Conservation (phyloP, 208 protist species). For the Leishmania gerbilli region DNA sequence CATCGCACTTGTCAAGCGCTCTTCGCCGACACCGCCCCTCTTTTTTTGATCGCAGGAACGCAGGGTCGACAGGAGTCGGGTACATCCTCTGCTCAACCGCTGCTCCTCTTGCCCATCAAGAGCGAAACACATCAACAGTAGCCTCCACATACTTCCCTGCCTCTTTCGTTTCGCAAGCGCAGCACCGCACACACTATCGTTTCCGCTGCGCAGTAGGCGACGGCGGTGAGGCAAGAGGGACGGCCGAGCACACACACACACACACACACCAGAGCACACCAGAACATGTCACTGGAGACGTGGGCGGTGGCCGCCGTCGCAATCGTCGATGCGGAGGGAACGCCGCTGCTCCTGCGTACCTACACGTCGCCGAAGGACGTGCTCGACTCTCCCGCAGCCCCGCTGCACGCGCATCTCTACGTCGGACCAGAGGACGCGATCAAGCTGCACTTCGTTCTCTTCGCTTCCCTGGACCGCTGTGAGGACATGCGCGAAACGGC, state of each 20-base stretch:
- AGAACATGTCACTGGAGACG: conserved; percentile 33
- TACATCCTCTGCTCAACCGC: neutral
- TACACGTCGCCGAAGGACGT: conserved; percentile 65
- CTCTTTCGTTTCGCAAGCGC: neutral
- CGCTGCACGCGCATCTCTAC: conserved; percentile 70
- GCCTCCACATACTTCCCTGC: neutral
- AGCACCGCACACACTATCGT: neutral
- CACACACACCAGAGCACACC: neutral
- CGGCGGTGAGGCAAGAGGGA: neutral
- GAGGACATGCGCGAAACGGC: conserved; percentile 45
- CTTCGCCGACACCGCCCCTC: neutral
- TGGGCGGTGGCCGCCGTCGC: conserved; percentile 82
- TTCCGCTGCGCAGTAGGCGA: neutral
- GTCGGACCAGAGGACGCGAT: conserved; percentile 76
- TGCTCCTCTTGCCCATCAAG: neutral
- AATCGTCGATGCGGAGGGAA: conserved; percentile 54
- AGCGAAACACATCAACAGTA: neutral
- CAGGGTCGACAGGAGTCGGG: neutral
- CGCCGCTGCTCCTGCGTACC: conserved; percentile 67
- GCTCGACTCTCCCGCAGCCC: conserved; percentile 46
- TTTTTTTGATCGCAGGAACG: neutral
- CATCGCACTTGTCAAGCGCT: neutral
- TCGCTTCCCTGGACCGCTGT: conserved; percentile 76
- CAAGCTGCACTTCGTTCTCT: conserved; percentile 77
- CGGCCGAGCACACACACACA: neutral